Conservation (phyloP, 2,329 filamentous ascomycete genomes). For the Coleophoma cylindrospora region DNA sequence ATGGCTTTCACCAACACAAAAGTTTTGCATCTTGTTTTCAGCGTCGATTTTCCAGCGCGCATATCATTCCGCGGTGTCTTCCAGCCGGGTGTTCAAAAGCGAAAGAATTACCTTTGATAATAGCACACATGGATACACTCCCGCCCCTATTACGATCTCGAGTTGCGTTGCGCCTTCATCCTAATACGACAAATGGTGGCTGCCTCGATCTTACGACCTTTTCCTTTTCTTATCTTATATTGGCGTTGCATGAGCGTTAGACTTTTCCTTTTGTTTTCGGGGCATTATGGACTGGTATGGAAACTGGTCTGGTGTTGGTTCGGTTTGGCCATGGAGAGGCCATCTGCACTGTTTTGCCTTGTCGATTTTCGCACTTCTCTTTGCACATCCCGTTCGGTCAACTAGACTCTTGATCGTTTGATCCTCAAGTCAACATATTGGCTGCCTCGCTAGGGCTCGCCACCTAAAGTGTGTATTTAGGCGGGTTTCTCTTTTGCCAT, state of each 20-base stretch:
- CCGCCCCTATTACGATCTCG: slow-evolving; percentile 24
- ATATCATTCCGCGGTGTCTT: slow-evolving; percentile 22
- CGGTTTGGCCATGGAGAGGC: slow-evolving; percentile 19
- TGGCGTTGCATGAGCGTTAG: slow-evolving; percentile 27
- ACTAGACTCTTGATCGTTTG: slow-evolving; percentile 22
- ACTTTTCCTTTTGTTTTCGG: slow-evolving; percentile 26
- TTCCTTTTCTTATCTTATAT: slow-evolving; percentile 16
- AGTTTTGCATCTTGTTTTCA: slow-evolving; percentile 22
- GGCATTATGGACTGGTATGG: slow-evolving; percentile 27
- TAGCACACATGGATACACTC: slow-evolving; percentile 15
- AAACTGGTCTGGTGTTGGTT: slow-evolving; percentile 30
- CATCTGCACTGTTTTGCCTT: slow-evolving; percentile 24
- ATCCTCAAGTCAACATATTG: slow-evolving; percentile 20
- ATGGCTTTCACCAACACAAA: slow-evolving; percentile 12
- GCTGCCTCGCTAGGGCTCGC: slow-evolving; percentile 19
- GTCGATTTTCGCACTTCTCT: slow-evolving; percentile 21
- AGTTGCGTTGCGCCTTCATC: slow-evolving; percentile 25
- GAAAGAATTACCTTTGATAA: slow-evolving; percentile 19
- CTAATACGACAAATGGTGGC: slow-evolving; percentile 13
- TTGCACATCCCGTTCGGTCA: slow-evolving; percentile 21
- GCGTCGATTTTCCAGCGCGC: slow-evolving; percentile 19
- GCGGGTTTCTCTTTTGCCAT: slow-evolving; percentile 25
- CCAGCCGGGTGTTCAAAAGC: slow-evolving; percentile 12
- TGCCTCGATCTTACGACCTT: slow-evolving; percentile 31
- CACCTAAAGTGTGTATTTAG: slow-evolving; percentile 30